These are phyloP conservation scores for Leucocoprinus birnbaumii DNA, from an alignment of 768 basidiomycete genomes.

Conservation along the genomic window DNA sequence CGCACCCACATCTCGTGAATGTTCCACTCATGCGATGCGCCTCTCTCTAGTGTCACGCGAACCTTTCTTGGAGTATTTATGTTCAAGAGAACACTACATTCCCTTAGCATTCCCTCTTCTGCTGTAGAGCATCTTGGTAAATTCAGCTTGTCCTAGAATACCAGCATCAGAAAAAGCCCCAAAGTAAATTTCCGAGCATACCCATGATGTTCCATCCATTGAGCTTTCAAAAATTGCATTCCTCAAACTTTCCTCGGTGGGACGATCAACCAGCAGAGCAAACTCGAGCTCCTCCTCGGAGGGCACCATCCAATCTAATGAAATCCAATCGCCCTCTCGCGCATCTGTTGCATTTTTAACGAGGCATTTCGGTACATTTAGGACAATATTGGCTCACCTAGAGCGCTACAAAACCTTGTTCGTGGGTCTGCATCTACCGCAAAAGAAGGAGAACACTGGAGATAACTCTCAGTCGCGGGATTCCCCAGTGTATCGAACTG, in stretches of 20 bases:
- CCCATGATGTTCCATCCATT: slow-evolving; percentile 15
- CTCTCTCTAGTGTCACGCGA: slow-evolving; percentile 22
- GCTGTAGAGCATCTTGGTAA: not conserved
- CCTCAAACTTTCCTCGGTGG: slow-evolving; percentile 18
- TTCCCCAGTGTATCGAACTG: slow-evolving; percentile 32
- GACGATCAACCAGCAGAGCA: slow-evolving; percentile 25
- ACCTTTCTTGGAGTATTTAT: slow-evolving; percentile 14
- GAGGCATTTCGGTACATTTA: no score
- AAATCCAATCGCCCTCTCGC: slow-evolving; percentile 25
- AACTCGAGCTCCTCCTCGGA: slow-evolving; percentile 16
- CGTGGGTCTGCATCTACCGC: slow-evolving; percentile 52
- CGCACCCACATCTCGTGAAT: slow-evolving; percentile 41
- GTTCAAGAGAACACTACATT: not conserved
- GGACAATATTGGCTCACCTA: slow-evolving; percentile 30
- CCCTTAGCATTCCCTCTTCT: not conserved
- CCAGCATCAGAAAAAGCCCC: not conserved
- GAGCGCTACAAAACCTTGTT: slow-evolving; percentile 49
- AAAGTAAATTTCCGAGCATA: slow-evolving; percentile 9
- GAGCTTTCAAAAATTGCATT: slow-evolving; percentile 16
- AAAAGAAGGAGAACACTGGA: slow-evolving; percentile 42
- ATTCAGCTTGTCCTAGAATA: not conserved
- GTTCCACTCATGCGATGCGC: slow-evolving; percentile 29
- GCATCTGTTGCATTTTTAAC: slow-evolving; percentile 19
- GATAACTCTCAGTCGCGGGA: slow-evolving; percentile 32
- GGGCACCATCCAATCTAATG: slow-evolving; percentile 21